Conservation (phyloP, 805 yeast species). For the Clavispora carvajalis region DNA sequence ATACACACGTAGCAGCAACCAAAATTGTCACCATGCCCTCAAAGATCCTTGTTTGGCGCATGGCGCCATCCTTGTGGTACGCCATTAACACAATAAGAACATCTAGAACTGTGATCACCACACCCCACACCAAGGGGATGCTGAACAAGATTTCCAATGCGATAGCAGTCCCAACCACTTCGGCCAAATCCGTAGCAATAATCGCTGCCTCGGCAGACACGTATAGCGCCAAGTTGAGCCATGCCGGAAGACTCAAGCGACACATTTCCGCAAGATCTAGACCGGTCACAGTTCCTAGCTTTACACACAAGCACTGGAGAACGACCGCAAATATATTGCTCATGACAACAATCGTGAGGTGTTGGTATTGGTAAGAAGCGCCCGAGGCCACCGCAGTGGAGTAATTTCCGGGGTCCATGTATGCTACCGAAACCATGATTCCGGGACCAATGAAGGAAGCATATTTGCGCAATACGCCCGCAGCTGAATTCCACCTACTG, state of each 20-base stretch:
- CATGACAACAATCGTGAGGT: constrained; percentile 65
- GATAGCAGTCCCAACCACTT: constrained; percentile 90
- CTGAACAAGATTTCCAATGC: constrained; percentile 71
- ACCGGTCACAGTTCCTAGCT: constrained; percentile 86
- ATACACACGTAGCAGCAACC: constrained; percentile 68
- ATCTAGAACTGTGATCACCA: constrained; percentile 72
- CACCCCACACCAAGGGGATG: constrained; percentile 73
- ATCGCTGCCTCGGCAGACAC: constrained; percentile 79
- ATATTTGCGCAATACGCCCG: constrained; percentile 42
- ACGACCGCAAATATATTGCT: constrained; percentile 84
- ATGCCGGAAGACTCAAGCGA: constrained; percentile 59
- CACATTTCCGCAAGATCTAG: constrained; percentile 84
- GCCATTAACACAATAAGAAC: constrained; percentile 75
- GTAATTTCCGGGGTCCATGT: constrained; percentile 93
- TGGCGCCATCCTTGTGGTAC: constrained; percentile 68
- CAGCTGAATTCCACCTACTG: not conserved
- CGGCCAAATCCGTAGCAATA: constrained; percentile 89
- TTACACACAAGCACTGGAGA: constrained; percentile 76
- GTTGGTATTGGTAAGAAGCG: constrained; percentile 67
- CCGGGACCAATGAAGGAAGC: constrained; percentile 81
- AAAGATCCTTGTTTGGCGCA: constrained; percentile 70
- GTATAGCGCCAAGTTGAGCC: constrained; percentile 62
- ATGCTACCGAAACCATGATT: constrained; percentile 80
- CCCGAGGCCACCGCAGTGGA: constrained; percentile 89
- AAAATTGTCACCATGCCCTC: constrained; percentile 69